Evolutionary conservation across 2,329 filamentous ascomycete species (phyloP).

Genomic region (Didymella pinodella): DNA sequence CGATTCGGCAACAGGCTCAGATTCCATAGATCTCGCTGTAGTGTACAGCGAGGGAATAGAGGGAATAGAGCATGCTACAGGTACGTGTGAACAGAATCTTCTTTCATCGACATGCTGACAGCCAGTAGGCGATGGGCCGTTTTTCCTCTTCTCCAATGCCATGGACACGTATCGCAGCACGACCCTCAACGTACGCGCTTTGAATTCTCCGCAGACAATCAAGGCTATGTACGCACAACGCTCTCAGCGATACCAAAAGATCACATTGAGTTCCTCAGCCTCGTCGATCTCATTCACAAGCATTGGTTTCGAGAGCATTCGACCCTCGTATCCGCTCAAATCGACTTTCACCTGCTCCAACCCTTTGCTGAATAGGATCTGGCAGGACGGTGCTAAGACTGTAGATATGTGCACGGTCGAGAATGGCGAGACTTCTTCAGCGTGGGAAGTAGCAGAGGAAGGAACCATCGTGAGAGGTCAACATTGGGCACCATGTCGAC

Average conservation of each 20-base stretch:
- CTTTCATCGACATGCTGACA: neutral
- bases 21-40: neutral
- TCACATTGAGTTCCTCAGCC: conserved; percentile 2
- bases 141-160: conserved; percentile 23
- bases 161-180: conserved; percentile 23
- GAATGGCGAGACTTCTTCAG: conserved; percentile 15
- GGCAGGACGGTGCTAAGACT: conserved; percentile 17
- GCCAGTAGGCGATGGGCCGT: conserved; percentile 19
- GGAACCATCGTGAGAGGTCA: conserved; percentile 18
- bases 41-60: conserved; percentile 22
- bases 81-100: neutral
- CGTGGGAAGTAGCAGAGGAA: conserved; percentile 16
- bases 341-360: conserved; percentile 15
- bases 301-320: conserved; percentile 15
- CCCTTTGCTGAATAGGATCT: conserved; percentile 16
- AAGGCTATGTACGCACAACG: conserved; percentile 13
- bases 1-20: neutral
- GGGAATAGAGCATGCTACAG: conserved; percentile 18
- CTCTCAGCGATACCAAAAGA: conserved; percentile 22
- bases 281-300: conserved; percentile 12
- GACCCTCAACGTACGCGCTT: neutral
- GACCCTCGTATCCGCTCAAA: neutral
- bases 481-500: conserved; percentile 23
- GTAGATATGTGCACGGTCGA: conserved; percentile 20
- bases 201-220: neutral